These are phyloP conservation scores for Plasmodium coatneyi DNA, from an alignment of 169 alveolate species.

Conservation along the genomic window DNA sequence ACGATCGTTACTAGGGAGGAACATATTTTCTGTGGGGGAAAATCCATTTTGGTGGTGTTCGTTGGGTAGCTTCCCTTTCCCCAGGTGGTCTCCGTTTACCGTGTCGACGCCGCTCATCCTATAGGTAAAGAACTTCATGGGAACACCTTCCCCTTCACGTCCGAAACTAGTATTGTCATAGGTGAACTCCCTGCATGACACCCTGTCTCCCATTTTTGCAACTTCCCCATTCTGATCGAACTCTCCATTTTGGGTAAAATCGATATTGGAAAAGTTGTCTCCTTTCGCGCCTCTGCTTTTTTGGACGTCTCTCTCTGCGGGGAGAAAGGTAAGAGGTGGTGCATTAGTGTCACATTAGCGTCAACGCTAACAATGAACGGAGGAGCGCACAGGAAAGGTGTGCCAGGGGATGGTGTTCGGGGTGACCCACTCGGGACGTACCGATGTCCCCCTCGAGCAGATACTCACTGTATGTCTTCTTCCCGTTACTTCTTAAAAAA, in stretches of 20 bases:
- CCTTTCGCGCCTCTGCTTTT: not conserved
- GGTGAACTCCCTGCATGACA: not conserved
- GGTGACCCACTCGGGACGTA: not conserved
- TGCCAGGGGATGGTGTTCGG: too few relatives aligned
- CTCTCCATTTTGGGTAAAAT: not conserved
- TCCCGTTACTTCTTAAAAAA: not conserved
- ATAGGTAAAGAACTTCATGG: not conserved
- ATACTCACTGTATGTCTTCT: conserved; percentile 23
- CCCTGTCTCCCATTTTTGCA: conserved; percentile 5
- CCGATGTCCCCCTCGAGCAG: not conserved
- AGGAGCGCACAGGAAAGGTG: too few relatives aligned
- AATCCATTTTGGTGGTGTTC: conserved; percentile 14
- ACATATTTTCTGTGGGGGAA: not conserved
- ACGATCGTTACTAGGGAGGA: not conserved
- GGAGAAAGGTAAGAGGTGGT: not conserved
- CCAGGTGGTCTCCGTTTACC: not conserved
- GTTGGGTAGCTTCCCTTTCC: not conserved
- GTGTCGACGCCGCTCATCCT: not conserved
- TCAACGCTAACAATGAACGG: too few relatives aligned
- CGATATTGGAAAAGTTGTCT: not conserved
- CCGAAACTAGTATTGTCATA: not conserved
- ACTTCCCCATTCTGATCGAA: not conserved
- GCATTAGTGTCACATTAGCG: not conserved
- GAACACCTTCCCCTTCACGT: not conserved
- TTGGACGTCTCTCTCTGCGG: not conserved